Percentiles rank a stretch among this genome's conserved stretches.
Conservation (phyloP, 169 alveolate genomes). For the Eimeria praecox region DNA sequence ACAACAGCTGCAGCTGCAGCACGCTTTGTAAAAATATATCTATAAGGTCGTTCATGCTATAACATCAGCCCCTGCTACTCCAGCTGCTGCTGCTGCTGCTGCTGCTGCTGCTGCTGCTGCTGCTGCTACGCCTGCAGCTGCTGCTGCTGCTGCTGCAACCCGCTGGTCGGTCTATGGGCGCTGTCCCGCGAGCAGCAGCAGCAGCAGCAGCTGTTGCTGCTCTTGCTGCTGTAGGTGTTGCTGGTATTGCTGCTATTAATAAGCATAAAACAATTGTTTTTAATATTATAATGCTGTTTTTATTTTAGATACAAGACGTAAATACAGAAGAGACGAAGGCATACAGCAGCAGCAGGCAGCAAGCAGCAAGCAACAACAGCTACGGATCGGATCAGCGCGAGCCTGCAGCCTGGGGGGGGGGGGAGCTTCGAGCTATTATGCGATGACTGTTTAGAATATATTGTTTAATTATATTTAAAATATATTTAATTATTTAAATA, state of each 20-base stretch:
- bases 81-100: background rate
- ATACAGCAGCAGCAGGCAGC: no score
- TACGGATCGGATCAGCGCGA: no score
- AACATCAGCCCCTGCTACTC: background rate
- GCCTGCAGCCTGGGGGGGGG: no score
- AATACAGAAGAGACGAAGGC: no score
- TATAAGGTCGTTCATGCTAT: background rate
- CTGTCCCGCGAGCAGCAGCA: slow-evolving; percentile 22
- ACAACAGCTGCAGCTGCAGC: slow-evolving; percentile 43
- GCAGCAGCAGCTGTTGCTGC: slow-evolving; percentile 30
- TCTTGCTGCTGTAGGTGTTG: slow-evolving; percentile 13
- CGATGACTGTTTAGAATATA: no score
- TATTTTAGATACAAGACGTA: no score
- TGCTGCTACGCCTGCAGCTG: background rate
- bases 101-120: slow-evolving; percentile 32
- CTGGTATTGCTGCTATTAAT: background rate
- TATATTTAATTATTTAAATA: background rate
- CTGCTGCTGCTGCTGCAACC: slow-evolving; percentile 39
- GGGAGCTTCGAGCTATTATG: no score
- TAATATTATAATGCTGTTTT: background rate
- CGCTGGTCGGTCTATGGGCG: slow-evolving; percentile 7
- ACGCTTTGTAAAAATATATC: background rate
- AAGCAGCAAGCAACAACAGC: no score
- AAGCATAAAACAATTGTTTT: background rate
- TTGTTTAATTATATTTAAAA: background rate